Evolutionary conservation across 2,329 filamentous ascomycete genomes (phyloP), one percentile per base, ranked within the genome.

Genomic region (Aspergillus carbonarius): DNA sequence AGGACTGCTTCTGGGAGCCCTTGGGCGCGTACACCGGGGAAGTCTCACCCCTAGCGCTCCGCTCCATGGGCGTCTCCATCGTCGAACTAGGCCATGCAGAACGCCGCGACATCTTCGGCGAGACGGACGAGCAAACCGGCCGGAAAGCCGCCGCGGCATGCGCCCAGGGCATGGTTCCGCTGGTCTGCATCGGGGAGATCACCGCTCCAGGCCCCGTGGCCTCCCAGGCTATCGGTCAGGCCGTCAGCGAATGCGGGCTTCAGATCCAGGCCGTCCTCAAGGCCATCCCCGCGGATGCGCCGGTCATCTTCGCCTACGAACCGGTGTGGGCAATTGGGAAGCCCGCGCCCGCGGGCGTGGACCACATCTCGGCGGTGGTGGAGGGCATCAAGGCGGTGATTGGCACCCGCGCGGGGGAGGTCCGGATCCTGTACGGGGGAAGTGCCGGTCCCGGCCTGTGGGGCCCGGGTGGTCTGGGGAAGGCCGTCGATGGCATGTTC

Each of bases 251-350:
- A 72, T 90, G 90, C 67, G 79, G 77, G 35, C 75, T 78, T 4
- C 90, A 93, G 74, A 80, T 96, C 57, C 79, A 81, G 39, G 79
- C 85, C 1, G 85, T 91, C 2, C 71, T 95, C 53, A 77, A 77
- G 1, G 83, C 80, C 0, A 78, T 93, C 7, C 82, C 86, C 0
- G 78, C 79, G 10, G 80, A 85, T 15, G 84, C 86, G 0, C 88
- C 92, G 49, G 82, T 95, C 5, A 84, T 93, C 6, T 82, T 96
- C 58, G 91, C 91, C 0, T 96, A 96, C 70, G 91, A 96, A 78
- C 91, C 91, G 7, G 90, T 95, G 1, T 96, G 91, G 91, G 91
- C 91, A 0, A 96, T 95, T 73, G 91, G 91, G 0, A 87, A 90
- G 9, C 79, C 83, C 1, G 79, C 88, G 68, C 91, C 91, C 2